These are phyloP conservation scores for Cladophialophora psammophila DNA, from an alignment of 2,329 filamentous ascomycete genomes.

Conservation along the genomic window DNA sequence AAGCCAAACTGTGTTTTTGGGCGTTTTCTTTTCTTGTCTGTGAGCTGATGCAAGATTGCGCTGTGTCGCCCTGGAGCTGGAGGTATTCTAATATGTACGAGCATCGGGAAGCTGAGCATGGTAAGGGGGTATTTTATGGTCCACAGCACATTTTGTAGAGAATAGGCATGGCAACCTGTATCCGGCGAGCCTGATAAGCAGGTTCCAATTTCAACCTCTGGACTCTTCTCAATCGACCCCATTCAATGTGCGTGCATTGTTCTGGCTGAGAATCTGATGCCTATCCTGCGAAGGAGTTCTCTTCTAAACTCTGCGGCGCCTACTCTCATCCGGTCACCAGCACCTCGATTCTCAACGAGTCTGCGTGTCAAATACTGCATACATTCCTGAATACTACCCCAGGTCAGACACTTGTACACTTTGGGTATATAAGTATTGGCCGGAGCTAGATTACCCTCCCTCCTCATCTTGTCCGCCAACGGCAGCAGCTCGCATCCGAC, in stretches of 20 bases:
- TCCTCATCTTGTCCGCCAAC: constrained; percentile 39
- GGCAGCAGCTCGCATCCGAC: constrained; percentile 68
- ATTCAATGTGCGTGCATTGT: background rate
- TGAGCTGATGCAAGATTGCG: background rate
- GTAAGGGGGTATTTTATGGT: too few relatives aligned
- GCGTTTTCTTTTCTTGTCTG: background rate
- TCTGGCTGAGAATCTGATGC: background rate
- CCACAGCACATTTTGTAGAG: too few relatives aligned
- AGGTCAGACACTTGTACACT: constrained; percentile 67
- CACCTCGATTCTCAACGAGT: constrained; percentile 77
- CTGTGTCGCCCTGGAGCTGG: background rate
- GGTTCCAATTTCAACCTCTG: too few relatives aligned
- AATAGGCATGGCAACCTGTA: too few relatives aligned
- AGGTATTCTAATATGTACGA: background rate
- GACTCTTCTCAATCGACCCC: background rate
- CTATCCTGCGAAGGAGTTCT: constrained; percentile 55
- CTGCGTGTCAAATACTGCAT: constrained; percentile 68
- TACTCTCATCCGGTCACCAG: constrained; percentile 67
- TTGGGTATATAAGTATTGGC: constrained; percentile 47
- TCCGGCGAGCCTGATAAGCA: too few relatives aligned
- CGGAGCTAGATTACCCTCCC: constrained; percentile 38
- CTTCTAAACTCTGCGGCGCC: constrained; percentile 68
- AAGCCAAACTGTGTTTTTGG: background rate
- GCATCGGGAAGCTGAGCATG: too few relatives aligned
- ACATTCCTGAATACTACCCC: constrained; percentile 67